Base-by-base conservation (phyloP, 2,329 filamentous ascomycete species). In the Exophiala bonariae region DNA sequence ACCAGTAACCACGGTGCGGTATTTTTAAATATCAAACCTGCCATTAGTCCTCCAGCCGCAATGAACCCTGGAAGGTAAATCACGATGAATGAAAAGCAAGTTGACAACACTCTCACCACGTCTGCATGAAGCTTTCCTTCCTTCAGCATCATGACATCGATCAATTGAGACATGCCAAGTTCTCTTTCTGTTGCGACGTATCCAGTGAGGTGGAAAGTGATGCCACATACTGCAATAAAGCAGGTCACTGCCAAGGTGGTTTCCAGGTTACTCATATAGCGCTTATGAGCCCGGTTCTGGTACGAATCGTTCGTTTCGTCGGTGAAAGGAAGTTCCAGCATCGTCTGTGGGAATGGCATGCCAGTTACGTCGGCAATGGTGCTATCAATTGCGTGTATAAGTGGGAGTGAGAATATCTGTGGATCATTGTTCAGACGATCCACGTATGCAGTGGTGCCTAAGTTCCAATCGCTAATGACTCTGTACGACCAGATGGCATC, bases 91-190 rank as follows among this genome's bases (percentile, higher is more conserved):
- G 89, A 81, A 19, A 92, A 63, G 62, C 95, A 88, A 50, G 89
- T 83, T 0, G 89, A 83, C 9, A 91, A 62, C 10, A 95, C 75
- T n/a, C 91, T 79, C 2, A 86, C 84, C 13, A 81, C 80, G 67
- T 91, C 87, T 6, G 86, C 82, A 59, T 88, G 77, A 87, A 88
- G 93, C 31, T 80, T 74, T 39, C 77, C 76, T 45, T 77, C 77
- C 41, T 87, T 87, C 1, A 87, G 85, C 74, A 92, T 91, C 88
- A 95, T 96, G 43, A 89, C 85, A 67, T 96, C 90, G 34, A 96
- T 82, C 18, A 96, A 75, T 52, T 89, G 86, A 3, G 87, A 87
- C 78, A 96, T 93, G 49, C 90, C 90, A 11, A 82, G 75, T 70
- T 96, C 91, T 44, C 90, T 77, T 68, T 96, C 91, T 2, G 84